Evolutionary conservation across 2,329 filamentous ascomycete genomes (phyloP).

Genomic region (Aspergillus sergii): DNA sequence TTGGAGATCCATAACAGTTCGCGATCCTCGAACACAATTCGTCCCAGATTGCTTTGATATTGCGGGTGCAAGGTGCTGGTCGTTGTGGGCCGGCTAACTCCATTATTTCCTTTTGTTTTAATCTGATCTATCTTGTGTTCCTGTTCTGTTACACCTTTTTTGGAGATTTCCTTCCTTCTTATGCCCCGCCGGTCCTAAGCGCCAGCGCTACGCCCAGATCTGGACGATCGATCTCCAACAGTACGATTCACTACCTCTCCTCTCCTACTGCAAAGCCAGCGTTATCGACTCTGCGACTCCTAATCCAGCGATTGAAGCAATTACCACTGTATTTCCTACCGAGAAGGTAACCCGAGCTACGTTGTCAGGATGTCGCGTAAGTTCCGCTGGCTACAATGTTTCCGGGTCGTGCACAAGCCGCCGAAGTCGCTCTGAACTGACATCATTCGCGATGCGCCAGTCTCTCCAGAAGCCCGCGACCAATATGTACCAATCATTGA

Average conservation of each 20-base stretch:
- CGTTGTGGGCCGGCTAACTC: constrained; percentile 18
- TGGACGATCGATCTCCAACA: constrained; percentile 21
- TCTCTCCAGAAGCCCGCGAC: constrained; percentile 52
- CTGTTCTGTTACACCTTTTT: constrained; percentile 4
- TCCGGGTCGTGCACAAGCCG: constrained; percentile 22
- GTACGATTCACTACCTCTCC: constrained; percentile 12
- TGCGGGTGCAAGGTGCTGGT: constrained; percentile 16
- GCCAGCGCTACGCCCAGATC: constrained; percentile 34
- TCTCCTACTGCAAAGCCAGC: constrained; percentile 2
- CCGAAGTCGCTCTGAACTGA: constrained; percentile 24
- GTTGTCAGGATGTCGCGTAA: constrained; percentile 41
- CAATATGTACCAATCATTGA: constrained; percentile 64
- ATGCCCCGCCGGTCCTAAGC: constrained; percentile 44
- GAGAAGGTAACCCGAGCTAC: constrained; percentile 10
- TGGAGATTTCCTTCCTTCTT: constrained; percentile 12
- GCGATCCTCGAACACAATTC: constrained; percentile 12
- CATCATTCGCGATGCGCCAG: constrained; percentile 35
- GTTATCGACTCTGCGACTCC: constrained; percentile 2
- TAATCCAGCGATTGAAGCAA: constrained; percentile 13
- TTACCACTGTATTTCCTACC: constrained; percentile 10
- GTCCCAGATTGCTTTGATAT: constrained; percentile 10
- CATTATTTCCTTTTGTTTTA: constrained; percentile 12
- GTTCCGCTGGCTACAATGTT: constrained; percentile 27
- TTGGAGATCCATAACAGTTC: constrained; percentile 19
- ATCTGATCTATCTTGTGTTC: constrained; percentile 4